A percentile compares a stretch with the other conserved stretches of the same genome.
Evolutionary conservation across 352 stramenopile genomes (phyloP).

Genomic region (Peronospora destructor): DNA sequence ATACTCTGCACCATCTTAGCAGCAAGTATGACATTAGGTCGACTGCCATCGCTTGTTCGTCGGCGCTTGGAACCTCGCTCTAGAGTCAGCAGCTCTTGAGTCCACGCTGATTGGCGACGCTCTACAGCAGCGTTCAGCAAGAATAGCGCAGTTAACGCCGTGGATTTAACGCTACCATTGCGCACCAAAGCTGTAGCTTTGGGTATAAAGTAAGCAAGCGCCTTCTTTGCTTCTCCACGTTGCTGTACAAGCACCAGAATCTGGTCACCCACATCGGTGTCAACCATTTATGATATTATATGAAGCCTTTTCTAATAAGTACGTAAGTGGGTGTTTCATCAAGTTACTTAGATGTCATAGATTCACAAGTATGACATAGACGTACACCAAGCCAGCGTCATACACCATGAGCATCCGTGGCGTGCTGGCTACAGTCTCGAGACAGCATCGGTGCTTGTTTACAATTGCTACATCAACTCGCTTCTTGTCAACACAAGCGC

Average conservation of each 20-base stretch:
- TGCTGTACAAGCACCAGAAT: conserved; percentile 28
- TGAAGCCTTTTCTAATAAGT: conserved; percentile 1
- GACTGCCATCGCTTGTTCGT: conserved; percentile 18
- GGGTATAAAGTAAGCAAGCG: conserved; percentile 16
- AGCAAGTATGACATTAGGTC: conserved; percentile 35
- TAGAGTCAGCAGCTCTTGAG: conserved; percentile 6
- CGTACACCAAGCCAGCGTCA: conserved; percentile 2
- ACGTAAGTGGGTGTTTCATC: not conserved
- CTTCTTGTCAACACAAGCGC: conserved; percentile 7
- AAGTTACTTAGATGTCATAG: conserved; percentile 11
- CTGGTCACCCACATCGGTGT: conserved; percentile 13
- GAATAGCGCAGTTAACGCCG: conserved; percentile 2
- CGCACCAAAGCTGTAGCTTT: conserved; percentile 11
- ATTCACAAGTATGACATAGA: not conserved
- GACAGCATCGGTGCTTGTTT: conserved; percentile 3
- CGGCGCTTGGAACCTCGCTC: conserved; percentile 17
- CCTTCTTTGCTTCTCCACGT: conserved; percentile 10
- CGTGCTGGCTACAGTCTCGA: conserved; percentile 6
- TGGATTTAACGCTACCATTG: not conserved
- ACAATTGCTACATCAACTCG: not conserved
- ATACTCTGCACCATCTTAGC: conserved; percentile 58
- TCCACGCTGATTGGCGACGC: conserved; percentile 16
- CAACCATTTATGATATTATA: conserved; percentile 15
- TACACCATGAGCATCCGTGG: conserved; percentile 10
- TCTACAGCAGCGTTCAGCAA: conserved; percentile 24